Base-by-base conservation (phyloP, 1,139 yeast genomes). In the Hyphopichia wangnamkhiaoensis region DNA sequence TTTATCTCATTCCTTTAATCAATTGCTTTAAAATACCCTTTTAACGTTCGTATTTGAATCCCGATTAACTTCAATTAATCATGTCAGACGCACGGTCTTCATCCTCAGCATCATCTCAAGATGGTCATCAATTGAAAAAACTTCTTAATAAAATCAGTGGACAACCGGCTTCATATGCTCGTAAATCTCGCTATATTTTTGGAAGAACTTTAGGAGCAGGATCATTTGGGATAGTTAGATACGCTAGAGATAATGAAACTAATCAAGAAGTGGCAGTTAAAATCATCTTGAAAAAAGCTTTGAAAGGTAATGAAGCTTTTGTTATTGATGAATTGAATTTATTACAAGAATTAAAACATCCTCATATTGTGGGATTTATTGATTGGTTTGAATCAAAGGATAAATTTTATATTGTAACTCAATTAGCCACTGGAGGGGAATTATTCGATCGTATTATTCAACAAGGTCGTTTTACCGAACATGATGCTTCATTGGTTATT, bases 371-470 rank as follows among this genome's bases (percentile, higher is more conserved):
- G 14, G 81, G 81, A 20, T 85, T 89, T 58, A 71, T 82, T 44
- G 96, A 88, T 54, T 88, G 94, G 93, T 90, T 89, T 60, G 97
- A 90, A 63, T 78, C 88, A 34, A 80, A 79, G 54, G 95, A 82
- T 47, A 82, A 83, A 54, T 84, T 83, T 54, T 85, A 82, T 52
- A 78, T 85, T 37, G 89, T 82, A 10, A 84, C 93, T 19, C 83
- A 80, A 56, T 68, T 89, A 53, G 95, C 96, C 21, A 83, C 87
- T 2, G 97, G 97, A 17, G 97, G 97, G 31, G 97, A 90, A 60
- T 67, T 90, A 46, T 90, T 90, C 58, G 96, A 89, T 50, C 66
- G 96, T 38, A 90, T 90, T 47, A 74, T 89, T 33, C 72, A 79
- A 38, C 70, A 79, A 52, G 96, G 95, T 2, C 74, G 80, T 38